Percentiles rank a stretch among this genome's conserved stretches.
Conservation (phyloP, 2,329 filamentous ascomycete species). For the Fusarium longipes region DNA sequence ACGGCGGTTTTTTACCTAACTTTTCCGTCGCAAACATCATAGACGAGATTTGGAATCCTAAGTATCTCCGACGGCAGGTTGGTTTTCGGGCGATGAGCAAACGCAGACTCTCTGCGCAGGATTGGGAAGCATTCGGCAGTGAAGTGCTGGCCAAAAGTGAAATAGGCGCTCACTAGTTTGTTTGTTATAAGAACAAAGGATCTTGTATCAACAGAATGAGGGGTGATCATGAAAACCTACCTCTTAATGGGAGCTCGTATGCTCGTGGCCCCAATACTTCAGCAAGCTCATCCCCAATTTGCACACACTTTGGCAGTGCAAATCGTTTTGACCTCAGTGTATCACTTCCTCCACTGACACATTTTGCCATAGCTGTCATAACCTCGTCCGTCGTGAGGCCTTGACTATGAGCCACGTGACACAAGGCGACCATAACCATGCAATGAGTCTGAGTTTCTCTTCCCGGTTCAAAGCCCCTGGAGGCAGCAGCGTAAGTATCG, state of each 20-base stretch:
- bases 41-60: slow-evolving; percentile 42
- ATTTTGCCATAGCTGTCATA: slow-evolving; percentile 42
- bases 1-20: slow-evolving; percentile 35
- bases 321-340: slow-evolving; percentile 44
- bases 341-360: slow-evolving; percentile 43
- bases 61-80: slow-evolving; percentile 38
- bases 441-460: slow-evolving; percentile 42
- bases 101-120: slow-evolving; percentile 39
- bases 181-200: slow-evolving; percentile 26
- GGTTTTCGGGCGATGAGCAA: slow-evolving; percentile 40
- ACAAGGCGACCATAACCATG: slow-evolving; percentile 44
- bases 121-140: slow-evolving; percentile 44
- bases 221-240: slow-evolving; percentile 28
- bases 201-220: slow-evolving; percentile 11
- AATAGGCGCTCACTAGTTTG: slow-evolving; percentile 42
- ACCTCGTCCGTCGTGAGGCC: slow-evolving; percentile 38
- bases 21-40: slow-evolving; percentile 42
- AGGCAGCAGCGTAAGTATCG: slow-evolving; percentile 40
- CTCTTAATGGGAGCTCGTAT: slow-evolving; percentile 45
- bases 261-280: slow-evolving; percentile 40
- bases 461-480: slow-evolving; percentile 38
- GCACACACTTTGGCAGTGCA: slow-evolving; percentile 44
- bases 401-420: slow-evolving; percentile 42
- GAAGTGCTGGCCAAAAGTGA: slow-evolving; percentile 45
- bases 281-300: slow-evolving; percentile 44